Base-by-base conservation (phyloP, 306 rosid species). In the Lathyrus tuberosus region DNA sequence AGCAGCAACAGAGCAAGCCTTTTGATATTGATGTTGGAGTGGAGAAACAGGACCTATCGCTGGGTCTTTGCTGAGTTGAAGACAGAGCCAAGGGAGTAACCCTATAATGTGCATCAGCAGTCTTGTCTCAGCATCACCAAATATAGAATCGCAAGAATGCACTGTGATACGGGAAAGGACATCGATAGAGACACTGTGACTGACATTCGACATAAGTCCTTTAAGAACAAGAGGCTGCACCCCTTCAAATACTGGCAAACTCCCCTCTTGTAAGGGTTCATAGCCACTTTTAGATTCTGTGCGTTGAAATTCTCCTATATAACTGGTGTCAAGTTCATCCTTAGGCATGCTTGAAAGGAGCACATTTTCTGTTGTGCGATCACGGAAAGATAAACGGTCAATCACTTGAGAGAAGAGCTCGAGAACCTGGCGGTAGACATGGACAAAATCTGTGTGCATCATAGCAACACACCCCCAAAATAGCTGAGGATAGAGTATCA, bases 371-470 rank as follows among this genome's bases (percentile, higher is more conserved):
- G 97, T 95, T 62, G 97, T 95, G 80, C 88, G 86, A 64, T 95
- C 99, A 35, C 91, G 84, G 79, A 95, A 95, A 16, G 97, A 86
- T 82, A 95, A 76, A 5, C 99, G 90, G 65, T 95, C 99, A 81
- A 95, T 95, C 81, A 95, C 97, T 4, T 80, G 95, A 9, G 97
- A 89, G 81, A 95, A 95, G 74, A 95, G 99, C 85, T 95, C 96
- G 67, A 95, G 93, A 69, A 95, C 97, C 82, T 95, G 99, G 75
- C 95, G 90, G 74, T 95, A 95, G 68, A 95, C 93, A 75, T 95
- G 99, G 69, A 95, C 99, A 79, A 95, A 95, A 87, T 95, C 99
- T 8, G 99, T 95, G 85, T 95, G 96, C 99, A 95, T 95, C 95
- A 95, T 84, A 56, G 97, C 99, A 47, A 95, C 96, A 81, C 99